Base-by-base conservation (phyloP, 2,329 filamentous ascomycete genomes). In the Calonectria naviculata region DNA sequence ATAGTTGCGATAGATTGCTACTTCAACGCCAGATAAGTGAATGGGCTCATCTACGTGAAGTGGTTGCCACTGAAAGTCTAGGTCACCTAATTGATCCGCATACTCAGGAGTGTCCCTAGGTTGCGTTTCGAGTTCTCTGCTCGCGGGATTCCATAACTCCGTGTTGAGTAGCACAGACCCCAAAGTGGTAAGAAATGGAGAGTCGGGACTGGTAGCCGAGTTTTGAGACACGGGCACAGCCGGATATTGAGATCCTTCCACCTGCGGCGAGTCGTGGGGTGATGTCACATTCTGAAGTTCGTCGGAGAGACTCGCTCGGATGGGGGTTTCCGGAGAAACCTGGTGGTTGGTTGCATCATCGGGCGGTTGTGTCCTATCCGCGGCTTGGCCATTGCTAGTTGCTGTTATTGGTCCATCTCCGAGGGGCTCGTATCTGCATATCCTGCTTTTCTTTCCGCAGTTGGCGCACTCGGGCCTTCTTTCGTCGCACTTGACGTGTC, bases 401-500 rank as follows among this genome's bases (percentile, higher is more conserved):
- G 21, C 34, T 19, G 34, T 17, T 34, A 26, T 24, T 42, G 34
- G 34, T 15, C 38, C 56, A 7, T 60, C 36, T 21, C 17, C 56
- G 34, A 60, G 56, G 34, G 34, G 24, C 13, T 60, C 56, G 26
- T 60, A 60, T 28, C 28, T 21, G 38, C 56, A 42, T 15, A 29
- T 21, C 36, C 38, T 60, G 36, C 34, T 60, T 29, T 60, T 60
- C 56, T 60, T 60, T 28, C 56, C 56, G 36, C 56, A 60, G 42
- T 41, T 42, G 38, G 56, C 36, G 36, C 56, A 60, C 21, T 13
- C 36, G 38, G 56, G 56, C 38, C 38, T 42, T 29, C 36, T 60
- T 60, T 60, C 56, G 56, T 60, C 56, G 29, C 56, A 60, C 56
- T 60, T 60, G 36, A 60, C 38, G 56, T 60, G 56, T 28, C 56